Percentiles rank a stretch among this genome's conserved stretches.
Evolutionary conservation across 371 early-diverging fungal species (phyloP).

Genomic region (Apophysomyces sp.): DNA sequence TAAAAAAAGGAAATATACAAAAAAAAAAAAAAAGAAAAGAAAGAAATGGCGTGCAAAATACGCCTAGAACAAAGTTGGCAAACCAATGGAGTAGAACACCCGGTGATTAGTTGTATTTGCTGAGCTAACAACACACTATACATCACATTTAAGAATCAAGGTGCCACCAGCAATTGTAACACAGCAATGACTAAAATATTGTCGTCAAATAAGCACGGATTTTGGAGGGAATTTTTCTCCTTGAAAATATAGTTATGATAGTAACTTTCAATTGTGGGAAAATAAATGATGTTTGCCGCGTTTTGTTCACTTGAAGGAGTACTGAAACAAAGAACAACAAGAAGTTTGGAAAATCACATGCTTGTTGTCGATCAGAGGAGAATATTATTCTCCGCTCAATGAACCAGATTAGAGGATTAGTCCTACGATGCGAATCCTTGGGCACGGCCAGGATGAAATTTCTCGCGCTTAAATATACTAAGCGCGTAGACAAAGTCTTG

Average conservation of each 20-base stretch:
- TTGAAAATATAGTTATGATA: neutral
- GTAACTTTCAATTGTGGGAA: neutral
- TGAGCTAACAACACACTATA: neutral
- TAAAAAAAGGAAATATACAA: neutral
- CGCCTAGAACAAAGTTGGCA: slow-evolving; percentile 2
- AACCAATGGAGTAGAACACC: neutral
- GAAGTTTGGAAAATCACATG: neutral
- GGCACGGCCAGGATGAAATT: neutral
- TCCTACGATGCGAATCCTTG: neutral
- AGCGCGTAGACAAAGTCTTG: no score
- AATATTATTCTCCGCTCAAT: neutral
- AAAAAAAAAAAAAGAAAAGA: neutral
- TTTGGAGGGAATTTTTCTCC: neutral
- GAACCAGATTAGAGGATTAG: neutral
- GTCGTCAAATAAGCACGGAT: neutral
- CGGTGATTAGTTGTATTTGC: neutral
- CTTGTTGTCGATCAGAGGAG: neutral
- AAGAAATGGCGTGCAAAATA: slow-evolving; percentile 2
- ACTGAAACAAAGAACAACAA: neutral
- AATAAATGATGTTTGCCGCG: neutral
- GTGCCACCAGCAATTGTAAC: neutral
- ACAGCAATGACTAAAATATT: neutral
- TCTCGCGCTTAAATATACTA: neutral
- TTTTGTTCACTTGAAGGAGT: neutral
- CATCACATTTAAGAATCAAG: neutral